Percentiles rank a stretch among this genome's conserved stretches.
Conservation (phyloP, 2,329 filamentous ascomycete species). For the Phaeosphaeria sp. region DNA sequence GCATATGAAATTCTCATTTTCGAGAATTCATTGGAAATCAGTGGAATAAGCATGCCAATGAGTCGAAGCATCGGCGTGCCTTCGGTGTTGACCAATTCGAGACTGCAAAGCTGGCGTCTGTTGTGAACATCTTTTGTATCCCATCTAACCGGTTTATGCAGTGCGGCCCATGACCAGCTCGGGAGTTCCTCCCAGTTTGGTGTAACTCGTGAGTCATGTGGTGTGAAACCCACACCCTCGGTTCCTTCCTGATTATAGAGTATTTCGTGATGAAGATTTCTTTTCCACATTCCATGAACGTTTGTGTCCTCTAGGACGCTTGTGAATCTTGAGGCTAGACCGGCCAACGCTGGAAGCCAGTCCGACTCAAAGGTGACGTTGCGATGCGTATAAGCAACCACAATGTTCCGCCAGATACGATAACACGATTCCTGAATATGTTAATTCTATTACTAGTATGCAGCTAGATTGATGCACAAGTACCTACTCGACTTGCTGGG, state of each 20-base stretch:
- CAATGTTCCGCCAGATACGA: neutral
- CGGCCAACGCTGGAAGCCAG: constrained; percentile 3
- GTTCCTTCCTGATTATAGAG: constrained; percentile 1
- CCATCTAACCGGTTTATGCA: neutral
- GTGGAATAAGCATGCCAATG: neutral
- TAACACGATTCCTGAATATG: neutral
- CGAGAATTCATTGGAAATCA: neutral
- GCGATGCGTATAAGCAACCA: neutral
- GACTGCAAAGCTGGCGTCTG: too few species aligned
- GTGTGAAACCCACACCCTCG: too few species aligned
- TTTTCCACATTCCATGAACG: neutral
- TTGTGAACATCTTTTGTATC: too few species aligned
- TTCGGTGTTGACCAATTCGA: too few species aligned
- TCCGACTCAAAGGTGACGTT: constrained; percentile 1
- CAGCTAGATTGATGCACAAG: too few species aligned
- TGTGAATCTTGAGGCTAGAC: constrained; percentile 1
- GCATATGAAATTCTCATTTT: neutral
- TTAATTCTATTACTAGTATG: too few species aligned
- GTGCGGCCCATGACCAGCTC: neutral
- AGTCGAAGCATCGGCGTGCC: neutral
- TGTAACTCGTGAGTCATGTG: neutral
- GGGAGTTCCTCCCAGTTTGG: too few species aligned
- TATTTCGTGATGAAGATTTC: neutral
- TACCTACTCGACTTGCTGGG: neutral
- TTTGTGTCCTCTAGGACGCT: neutral